These are phyloP conservation scores for Panicum miliaceum DNA, from an alignment of 176 grass and related monocot genomes.

Conservation along the genomic window DNA sequence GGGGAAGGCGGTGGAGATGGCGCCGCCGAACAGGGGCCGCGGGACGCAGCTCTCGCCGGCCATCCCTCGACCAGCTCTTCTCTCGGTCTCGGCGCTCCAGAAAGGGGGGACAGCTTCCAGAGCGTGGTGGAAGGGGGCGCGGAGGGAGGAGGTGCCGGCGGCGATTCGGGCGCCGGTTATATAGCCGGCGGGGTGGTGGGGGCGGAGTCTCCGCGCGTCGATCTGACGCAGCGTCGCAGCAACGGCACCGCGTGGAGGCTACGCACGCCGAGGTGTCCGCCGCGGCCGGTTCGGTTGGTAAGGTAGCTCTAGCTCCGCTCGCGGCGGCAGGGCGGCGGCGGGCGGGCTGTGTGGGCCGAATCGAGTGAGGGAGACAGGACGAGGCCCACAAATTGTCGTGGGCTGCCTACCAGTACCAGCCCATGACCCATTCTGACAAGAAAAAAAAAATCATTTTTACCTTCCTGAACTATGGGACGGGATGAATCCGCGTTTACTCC, in stretches of 20 bases:
- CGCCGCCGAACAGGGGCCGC: slow-evolving; percentile 80
- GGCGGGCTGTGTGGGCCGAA: background rate
- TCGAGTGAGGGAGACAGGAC: background rate
- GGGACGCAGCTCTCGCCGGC: slow-evolving; percentile 54
- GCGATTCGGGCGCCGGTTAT: background rate
- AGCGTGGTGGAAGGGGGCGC: slow-evolving; percentile 12
- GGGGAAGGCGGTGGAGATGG: slow-evolving; percentile 74
- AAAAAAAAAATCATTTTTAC: no score
- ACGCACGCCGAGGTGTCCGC: slow-evolving; percentile 35
- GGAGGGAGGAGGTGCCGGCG: background rate
- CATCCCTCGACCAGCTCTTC: slow-evolving; percentile 47
- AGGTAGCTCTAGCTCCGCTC: background rate
- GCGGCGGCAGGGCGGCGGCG: background rate
- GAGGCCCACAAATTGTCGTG: background rate
- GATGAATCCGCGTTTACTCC: no score
- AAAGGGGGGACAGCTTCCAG: slow-evolving; percentile 24
- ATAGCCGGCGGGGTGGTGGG: background rate
- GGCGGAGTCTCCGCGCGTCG: slow-evolving; percentile 41
- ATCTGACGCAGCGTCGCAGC: slow-evolving; percentile 32
- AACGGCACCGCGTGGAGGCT: slow-evolving; percentile 27
- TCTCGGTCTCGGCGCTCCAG: background rate
- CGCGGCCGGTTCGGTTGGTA: background rate
- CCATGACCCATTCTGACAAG: background rate
- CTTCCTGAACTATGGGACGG: no score
- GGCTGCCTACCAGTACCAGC: background rate